These are phyloP conservation scores for Trichoderma cornu-damae DNA, from an alignment of 2,329 filamentous ascomycete species.

Conservation along the genomic window DNA sequence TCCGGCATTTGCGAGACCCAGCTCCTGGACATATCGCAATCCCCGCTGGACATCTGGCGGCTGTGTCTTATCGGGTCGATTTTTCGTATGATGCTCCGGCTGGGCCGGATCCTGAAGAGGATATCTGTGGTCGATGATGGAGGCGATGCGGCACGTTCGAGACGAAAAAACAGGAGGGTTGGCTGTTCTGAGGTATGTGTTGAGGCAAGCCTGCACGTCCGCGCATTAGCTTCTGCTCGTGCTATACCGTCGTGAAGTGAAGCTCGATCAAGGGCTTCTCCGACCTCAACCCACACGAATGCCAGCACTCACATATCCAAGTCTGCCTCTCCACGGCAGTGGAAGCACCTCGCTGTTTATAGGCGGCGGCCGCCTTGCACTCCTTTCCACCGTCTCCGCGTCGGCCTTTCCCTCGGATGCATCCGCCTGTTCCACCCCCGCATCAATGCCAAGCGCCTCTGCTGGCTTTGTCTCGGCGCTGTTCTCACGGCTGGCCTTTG, in stretches of 20 bases:
- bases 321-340: constrained; percentile 80
- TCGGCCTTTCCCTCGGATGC: constrained; percentile 21
- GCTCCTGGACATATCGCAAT: constrained; percentile 64
- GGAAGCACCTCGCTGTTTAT: constrained; percentile 81
- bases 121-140: constrained; percentile 83
- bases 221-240: constrained; percentile 19
- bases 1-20: constrained; percentile 75
- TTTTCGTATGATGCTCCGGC: constrained; percentile 78
- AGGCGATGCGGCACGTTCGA: constrained; percentile 83
- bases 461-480: neutral
- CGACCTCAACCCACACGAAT: neutral
- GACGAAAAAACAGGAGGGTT: constrained; percentile 86
- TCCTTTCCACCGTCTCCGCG: constrained; percentile 31
- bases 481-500: neutral
- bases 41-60: constrained; percentile 63
- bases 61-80: constrained; percentile 71
- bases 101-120: constrained; percentile 69
- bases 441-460: constrained; percentile 8
- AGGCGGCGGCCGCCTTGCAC: constrained; percentile 58
- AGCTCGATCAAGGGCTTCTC: neutral
- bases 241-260: neutral
- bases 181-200: constrained; percentile 79
- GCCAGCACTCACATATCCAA: constrained; percentile 65
- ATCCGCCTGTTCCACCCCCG: constrained; percentile 24
- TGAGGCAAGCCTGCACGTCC: constrained; percentile 66